These are phyloP conservation scores for Phlegmacium glaucopus DNA, from an alignment of 768 basidiomycete genomes.

Conservation along the genomic window DNA sequence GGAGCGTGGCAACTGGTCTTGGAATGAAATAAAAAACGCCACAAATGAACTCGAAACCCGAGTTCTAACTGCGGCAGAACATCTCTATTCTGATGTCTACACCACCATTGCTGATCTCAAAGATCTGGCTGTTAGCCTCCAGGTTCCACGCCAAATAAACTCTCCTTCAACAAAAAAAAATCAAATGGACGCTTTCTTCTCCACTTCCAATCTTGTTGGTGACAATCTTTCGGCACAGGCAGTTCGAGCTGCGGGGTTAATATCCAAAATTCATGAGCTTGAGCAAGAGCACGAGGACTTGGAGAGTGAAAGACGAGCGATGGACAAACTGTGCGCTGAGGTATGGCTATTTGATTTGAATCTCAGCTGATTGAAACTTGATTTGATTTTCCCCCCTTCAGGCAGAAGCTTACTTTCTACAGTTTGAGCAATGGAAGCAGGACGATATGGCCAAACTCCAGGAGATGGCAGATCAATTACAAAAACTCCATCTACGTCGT, in stretches of 20 bases:
- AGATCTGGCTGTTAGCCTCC: slow-evolving; percentile 47
- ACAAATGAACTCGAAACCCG: slow-evolving; percentile 12
- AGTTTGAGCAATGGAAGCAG: slow-evolving; percentile 18
- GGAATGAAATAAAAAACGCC: slow-evolving; percentile 19
- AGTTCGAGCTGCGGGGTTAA: slow-evolving; percentile 5
- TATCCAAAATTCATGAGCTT: slow-evolving; percentile 19
- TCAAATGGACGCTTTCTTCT: not conserved
- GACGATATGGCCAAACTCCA: slow-evolving; percentile 19
- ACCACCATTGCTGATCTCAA: slow-evolving; percentile 57
- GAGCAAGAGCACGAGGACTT: slow-evolving; percentile 25
- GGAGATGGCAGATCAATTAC: slow-evolving; percentile 21
- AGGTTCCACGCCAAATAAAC: slow-evolving; percentile 23
- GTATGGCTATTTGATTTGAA: slow-evolving; percentile 7
- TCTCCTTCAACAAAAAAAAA: not conserved
- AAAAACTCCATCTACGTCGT: slow-evolving; percentile 16
- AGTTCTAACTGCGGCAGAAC: slow-evolving; percentile 11
- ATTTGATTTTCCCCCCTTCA: slow-evolving; percentile 3
- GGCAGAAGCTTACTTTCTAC: slow-evolving; percentile 11
- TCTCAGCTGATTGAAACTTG: not conserved
- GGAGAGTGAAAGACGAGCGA: slow-evolving; percentile 37
- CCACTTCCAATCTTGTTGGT: not conserved
- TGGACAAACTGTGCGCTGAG: slow-evolving; percentile 26
- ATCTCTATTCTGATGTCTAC: slow-evolving; percentile 13
- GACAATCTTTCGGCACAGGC: slow-evolving; percentile 2
- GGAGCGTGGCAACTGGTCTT: slow-evolving; percentile 15